Evolutionary conservation across 129 eudicot species (phyloP).

Genomic region (Deinandra increscens): DNA sequence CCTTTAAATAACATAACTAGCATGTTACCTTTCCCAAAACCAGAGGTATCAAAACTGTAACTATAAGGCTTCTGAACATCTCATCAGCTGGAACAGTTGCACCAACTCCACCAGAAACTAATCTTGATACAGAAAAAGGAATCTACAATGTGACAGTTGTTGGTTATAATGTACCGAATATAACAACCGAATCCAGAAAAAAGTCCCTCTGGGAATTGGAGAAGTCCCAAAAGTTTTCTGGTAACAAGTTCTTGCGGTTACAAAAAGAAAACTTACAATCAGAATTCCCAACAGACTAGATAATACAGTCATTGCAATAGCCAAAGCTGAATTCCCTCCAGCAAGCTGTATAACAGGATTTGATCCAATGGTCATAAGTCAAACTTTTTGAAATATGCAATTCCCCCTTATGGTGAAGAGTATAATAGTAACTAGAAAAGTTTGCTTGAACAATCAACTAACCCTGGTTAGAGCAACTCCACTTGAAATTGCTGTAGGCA

Average conservation of each 20-base stretch:
- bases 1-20: no score
- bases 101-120: constrained; percentile 74
- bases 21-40: constrained; percentile 76
- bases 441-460: no score
- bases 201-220: no score
- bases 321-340: constrained; percentile 91
- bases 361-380: no score
- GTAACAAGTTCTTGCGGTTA: no score
- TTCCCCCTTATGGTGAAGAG: no score
- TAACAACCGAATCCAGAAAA: no score
- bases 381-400: no score
- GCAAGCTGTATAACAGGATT: constrained; percentile 57
- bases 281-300: constrained; percentile 74
- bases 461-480: constrained; percentile 86
- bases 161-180: no score
- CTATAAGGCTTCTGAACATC: constrained; percentile 63
- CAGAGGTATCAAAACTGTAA: constrained; percentile 69
- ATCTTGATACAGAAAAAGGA: constrained; percentile 71
- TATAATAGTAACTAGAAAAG: no score
- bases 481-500: constrained; percentile 94
- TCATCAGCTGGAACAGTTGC: constrained; percentile 63
- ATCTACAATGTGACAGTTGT: constrained; percentile 39
- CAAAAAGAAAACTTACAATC: constrained; percentile 73
- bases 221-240: no score
- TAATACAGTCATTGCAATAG: no score